phyloP scores from a whole-genome alignment of 352 stramenopile genomes.

The Pythium dissimile region DNA sequence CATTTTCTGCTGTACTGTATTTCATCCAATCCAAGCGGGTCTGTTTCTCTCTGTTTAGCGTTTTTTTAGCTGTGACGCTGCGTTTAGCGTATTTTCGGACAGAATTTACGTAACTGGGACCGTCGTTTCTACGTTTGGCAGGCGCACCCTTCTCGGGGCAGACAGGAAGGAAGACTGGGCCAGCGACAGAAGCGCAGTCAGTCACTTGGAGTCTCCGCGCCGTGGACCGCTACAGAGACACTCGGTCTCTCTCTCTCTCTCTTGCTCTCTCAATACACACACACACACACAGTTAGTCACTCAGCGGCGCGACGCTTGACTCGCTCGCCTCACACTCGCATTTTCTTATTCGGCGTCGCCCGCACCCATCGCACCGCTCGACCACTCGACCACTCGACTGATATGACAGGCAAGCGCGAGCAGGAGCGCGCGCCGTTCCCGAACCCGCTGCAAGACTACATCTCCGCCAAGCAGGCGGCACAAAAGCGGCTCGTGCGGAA shows the following conservation, averaged over 20 bases:
- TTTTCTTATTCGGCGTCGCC: too few relatives aligned
- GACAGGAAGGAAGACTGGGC: neutral
- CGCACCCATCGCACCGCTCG: neutral
- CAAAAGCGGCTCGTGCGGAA: conserved; percentile 39
- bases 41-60: neutral
- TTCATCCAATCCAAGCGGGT: neutral
- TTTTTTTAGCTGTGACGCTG: neutral
- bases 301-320: neutral
- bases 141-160: neutral
- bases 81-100: neutral
- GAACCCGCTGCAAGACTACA: conserved; percentile 46
- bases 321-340: too few relatives aligned
- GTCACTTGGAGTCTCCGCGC: conserved; percentile 21
- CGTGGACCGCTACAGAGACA: neutral
- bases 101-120: neutral
- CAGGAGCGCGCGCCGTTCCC: conserved; percentile 23
- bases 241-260: conserved; percentile 3
- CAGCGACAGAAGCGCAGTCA: conserved; percentile 1
- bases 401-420: conserved; percentile 35
- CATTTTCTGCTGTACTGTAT: neutral
- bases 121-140: neutral
- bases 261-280: too few relatives aligned
- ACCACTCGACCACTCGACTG: neutral
- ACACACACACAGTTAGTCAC: too few relatives aligned
- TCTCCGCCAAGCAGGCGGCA: conserved; percentile 63